Percentiles rank a stretch among this genome's conserved stretches.
Conservation (phyloP, 345 rosid genomes). For the Salix caprea region DNA sequence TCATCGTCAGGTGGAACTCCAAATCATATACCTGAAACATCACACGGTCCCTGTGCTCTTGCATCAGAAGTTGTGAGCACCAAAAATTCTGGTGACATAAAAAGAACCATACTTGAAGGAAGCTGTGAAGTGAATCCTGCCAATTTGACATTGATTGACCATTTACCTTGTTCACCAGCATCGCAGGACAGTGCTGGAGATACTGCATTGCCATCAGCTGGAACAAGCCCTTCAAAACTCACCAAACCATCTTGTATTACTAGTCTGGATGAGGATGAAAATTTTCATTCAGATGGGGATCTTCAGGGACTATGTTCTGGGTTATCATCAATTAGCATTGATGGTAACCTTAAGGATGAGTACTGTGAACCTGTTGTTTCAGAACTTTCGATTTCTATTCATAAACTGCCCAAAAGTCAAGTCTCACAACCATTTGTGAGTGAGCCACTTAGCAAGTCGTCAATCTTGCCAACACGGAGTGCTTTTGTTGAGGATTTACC, state of each 20-base stretch:
- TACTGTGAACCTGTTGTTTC: not conserved
- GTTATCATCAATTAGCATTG: slow-evolving; percentile 18
- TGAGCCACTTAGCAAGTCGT: slow-evolving; percentile 31
- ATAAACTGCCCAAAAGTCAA: slow-evolving; percentile 5
- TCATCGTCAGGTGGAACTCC: slow-evolving; percentile 18
- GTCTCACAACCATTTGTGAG: slow-evolving; percentile 6
- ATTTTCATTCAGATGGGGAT: slow-evolving; percentile 9
- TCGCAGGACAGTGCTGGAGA: not conserved
- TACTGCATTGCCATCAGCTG: not conserved
- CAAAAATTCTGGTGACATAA: not conserved
- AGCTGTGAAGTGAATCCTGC: slow-evolving; percentile 10
- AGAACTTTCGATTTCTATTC: slow-evolving; percentile 11
- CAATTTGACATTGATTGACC: not conserved
- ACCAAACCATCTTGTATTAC: not conserved
- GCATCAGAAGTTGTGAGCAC: slow-evolving; percentile 14
- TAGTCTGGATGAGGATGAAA: slow-evolving; percentile 13
- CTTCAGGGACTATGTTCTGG: slow-evolving; percentile 20
- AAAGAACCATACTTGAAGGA: slow-evolving; percentile 9
- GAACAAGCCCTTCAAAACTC: slow-evolving; percentile 5
- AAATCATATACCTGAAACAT: slow-evolving; percentile 14
- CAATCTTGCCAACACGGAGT: slow-evolving; percentile 25
- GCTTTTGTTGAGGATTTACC: slow-evolving; percentile 23
- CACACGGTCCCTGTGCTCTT: slow-evolving; percentile 1
- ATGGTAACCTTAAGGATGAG: slow-evolving; percentile 15
- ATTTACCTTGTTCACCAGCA: not conserved